Base-by-base conservation (phyloP, 331 rosid genomes). In the Cydonia oblonga region DNA sequence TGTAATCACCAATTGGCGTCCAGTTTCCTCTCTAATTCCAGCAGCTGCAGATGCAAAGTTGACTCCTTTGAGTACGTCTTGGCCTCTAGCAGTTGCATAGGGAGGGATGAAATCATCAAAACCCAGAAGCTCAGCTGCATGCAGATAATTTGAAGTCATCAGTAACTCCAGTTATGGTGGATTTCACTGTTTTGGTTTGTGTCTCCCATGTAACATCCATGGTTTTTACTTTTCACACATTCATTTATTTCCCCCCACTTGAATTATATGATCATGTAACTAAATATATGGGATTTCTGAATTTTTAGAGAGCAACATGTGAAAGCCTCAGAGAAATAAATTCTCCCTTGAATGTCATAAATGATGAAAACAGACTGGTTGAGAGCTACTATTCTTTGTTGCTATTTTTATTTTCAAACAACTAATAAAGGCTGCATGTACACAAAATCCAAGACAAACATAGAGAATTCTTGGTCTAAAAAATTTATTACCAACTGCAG, bases 31-130 rank as follows among this genome's bases (percentile, higher is more conserved):
- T 68, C 88, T 72, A 51, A 84, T 84, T 65, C 88, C 88, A 7
- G 88, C 88, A 24, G 88, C 88, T 26, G 88, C 88, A 5, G 88
- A 84, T 22, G 88, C 88, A 73, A 78, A 84, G 63, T 84, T 84
- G 3, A 79, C 81, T 59, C 88, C 88, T 72, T 53, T 24, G 14
- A 84, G 80, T 3, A 84, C 68, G 29, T 84, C 75, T 73, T 71
- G 83, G 19, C 81, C 88, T 15, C 75, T 64, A 8, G 85, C 85
- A 10, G 79, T 78, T 70, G 75, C 76, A 35, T 75, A 84, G 3
- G 88, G 81, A 2, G 84, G 80, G 20, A 84, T 81, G 20, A 75
- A 84, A 71, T 76, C 75, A 35, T 84, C 81, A 61, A 84, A 84
- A 23, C 88, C 88, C 63, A 84, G 68, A 26, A 75, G 81, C 80